Base-by-base conservation (phyloP, 768 basidiomycete species). In the Mycena albidolilacea region DNA sequence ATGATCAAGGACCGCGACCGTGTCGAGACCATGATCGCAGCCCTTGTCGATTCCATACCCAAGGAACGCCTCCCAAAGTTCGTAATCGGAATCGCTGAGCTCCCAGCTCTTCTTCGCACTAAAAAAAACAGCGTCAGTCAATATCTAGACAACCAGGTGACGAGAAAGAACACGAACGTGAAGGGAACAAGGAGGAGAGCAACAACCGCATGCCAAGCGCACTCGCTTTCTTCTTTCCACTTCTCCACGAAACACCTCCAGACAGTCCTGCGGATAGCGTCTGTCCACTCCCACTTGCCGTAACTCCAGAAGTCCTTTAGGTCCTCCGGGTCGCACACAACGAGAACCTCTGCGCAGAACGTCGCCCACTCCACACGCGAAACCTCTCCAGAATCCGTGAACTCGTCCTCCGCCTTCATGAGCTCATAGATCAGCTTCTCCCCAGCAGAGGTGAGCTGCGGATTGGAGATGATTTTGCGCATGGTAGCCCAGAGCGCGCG, bases 141-240 rank as follows among this genome's bases (percentile, higher is more conserved):
- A 74, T 75, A 48, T 74, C 58, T 8, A 43, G 62, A 48, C 39
- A 3, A 67, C 12, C 67, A 48, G 54, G 17, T 19, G 75, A 72
- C 12, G 58, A 39, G 38, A 75, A 71, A 77, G 61, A 64, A 65
- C 23, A 86, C 88, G 79, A 78, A 90, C 91, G 84, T 81, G 75
- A 94, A 95, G 7, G 93, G 94, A 63, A 90, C 84, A 38, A 86
- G 86, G 37, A 92, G 83, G 30, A 94, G 83, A 23, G 87, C 78
- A 17, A 87, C 80, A 21, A 86, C 86, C 15, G 87, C 86, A 71
- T 91, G 89, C 90, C 90, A 93, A 21, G 79, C 81, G 0, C 84
- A 84, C 17, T 84, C 83, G 3, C 75, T 75, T 61, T 86, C 84
- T 15, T 83, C 82, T 64, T 79, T 82, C 93, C 94, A 95, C 21